Base-by-base conservation (phyloP, 108 stramenopile genomes). In the Schizochytrium sp. region DNA sequence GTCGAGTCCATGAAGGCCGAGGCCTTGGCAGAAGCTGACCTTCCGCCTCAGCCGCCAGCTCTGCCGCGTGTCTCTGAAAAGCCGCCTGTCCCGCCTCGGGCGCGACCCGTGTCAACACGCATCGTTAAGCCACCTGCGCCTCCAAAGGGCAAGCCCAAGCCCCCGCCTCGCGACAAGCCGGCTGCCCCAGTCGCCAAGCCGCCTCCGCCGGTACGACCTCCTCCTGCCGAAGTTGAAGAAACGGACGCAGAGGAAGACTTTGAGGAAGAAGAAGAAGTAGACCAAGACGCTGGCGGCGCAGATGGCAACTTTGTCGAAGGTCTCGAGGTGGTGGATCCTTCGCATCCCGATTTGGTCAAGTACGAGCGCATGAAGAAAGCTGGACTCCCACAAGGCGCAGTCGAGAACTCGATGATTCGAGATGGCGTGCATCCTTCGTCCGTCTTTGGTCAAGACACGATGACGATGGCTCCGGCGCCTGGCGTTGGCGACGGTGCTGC, bases 1-100 rank as follows among this genome's bases (percentile, higher is more conserved):
- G n/a, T 83, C 76, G 76, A 83, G 76, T 83, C 76, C 48, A 83
- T 83, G 76, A 83, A 83, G 76, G 18, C 12, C 16, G 45, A n/a
- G 25, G 48, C 51, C 18, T 34, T 53, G 10, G 76, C 44, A 18
- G 76, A 83, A 5, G 63, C 41, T 6, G 10, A 41, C 25, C 63
- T 69, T 18, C 25, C 63, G 18, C 63, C 14, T 41, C 25, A 6
- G 41, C 25, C 41, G 25, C 63, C 63, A 8, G 63, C 63, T 2
- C 41, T 69, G 14, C 63, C 63, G 25, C 63, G 34, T 0, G 63
- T 18, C 41, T 69, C 63, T 1, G 63, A 0, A 14, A 69, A 69
- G 41, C 63, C 63, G 34, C 63, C 63, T 8, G 63, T 18, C 8
- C 63, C 63, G 25, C 63, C 63, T 69, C 63, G 63, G 10, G 63